phyloP scores from a whole-genome alignment of 768 basidiomycete species.

The Hemileccinum rubropunctum region DNA sequence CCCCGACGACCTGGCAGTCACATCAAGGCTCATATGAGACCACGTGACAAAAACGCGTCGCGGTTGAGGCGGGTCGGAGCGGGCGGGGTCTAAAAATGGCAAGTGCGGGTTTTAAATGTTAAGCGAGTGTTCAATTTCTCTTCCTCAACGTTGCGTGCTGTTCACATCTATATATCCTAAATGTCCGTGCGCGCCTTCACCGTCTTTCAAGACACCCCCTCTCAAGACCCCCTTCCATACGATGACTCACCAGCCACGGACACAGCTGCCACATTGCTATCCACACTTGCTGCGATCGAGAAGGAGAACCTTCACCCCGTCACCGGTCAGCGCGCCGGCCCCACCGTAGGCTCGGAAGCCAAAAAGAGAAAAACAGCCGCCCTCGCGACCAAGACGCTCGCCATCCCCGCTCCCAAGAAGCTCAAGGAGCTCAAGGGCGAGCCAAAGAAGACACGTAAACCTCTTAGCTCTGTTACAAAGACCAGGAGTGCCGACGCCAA shows the following conservation, averaged over 20 bases:
- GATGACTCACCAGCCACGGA: slow-evolving; percentile 22
- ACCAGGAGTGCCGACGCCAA: slow-evolving; percentile 32
- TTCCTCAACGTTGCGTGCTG: slow-evolving; percentile 29
- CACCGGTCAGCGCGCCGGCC: slow-evolving; percentile 60
- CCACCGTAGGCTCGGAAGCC: slow-evolving; percentile 32
- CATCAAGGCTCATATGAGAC: not conserved
- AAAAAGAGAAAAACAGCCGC: slow-evolving; percentile 69
- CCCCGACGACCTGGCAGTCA: no score
- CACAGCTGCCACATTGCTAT: slow-evolving; percentile 32
- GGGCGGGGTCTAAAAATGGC: slow-evolving; percentile 32
- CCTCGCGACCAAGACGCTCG: slow-evolving; percentile 51
- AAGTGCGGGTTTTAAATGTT: slow-evolving; percentile 29
- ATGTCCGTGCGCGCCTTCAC: slow-evolving; percentile 63
- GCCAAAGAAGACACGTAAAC: slow-evolving; percentile 59
- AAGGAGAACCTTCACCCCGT: slow-evolving; percentile 80
- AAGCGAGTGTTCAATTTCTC: slow-evolving; percentile 28
- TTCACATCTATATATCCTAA: slow-evolving; percentile 10
- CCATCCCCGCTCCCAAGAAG: slow-evolving; percentile 38
- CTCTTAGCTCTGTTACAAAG: slow-evolving; percentile 28
- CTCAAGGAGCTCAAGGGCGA: slow-evolving; percentile 45
- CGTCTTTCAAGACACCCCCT: slow-evolving; percentile 58
- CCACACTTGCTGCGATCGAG: slow-evolving; percentile 45
- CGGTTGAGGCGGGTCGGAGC: slow-evolving; percentile 29
- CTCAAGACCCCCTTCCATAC: slow-evolving; percentile 26
- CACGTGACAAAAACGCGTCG: slow-evolving; percentile 32